Evolutionary conservation across 306 rosid species (phyloP).

Genomic region (Hippophae rhamnoides): DNA sequence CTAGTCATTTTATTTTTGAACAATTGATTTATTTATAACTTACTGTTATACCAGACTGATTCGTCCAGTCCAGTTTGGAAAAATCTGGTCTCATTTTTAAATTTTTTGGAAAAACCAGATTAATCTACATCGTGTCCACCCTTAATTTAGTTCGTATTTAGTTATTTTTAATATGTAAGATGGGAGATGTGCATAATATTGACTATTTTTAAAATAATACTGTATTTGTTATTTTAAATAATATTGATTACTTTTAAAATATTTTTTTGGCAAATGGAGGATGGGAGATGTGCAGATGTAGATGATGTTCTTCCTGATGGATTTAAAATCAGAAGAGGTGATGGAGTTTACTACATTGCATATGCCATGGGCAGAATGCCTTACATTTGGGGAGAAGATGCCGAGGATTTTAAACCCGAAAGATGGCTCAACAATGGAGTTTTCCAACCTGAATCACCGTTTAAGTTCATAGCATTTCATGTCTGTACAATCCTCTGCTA

Average conservation of each 20-base stretch:
- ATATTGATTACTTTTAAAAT: not conserved
- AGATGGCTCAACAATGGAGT: slow-evolving; percentile 59
- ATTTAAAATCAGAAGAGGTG: slow-evolving; percentile 48
- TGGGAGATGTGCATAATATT: no score
- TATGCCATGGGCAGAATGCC: slow-evolving; percentile 74
- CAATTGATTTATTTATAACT: no score
- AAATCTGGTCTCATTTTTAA: no score
- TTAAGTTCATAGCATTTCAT: slow-evolving; percentile 72
- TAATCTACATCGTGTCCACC: no score
- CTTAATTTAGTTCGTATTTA: no score
- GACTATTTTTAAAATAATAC: no score
- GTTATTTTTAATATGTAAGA: no score
- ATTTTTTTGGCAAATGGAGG: slow-evolving; percentile 16
- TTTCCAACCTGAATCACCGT: slow-evolving; percentile 59
- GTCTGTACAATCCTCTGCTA: slow-evolving; percentile 23
- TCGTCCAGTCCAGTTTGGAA: no score
- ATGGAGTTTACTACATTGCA: slow-evolving; percentile 49
- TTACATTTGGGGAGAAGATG: slow-evolving; percentile 66
- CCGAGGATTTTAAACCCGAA: slow-evolving; percentile 49
- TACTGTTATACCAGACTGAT: no score
- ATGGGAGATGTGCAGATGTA: slow-evolving; percentile 45
- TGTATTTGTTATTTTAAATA: not conserved
- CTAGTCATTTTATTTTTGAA: no score
- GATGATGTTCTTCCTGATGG: slow-evolving; percentile 67
- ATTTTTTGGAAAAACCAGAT: no score